Percentiles rank a stretch among this genome's conserved stretches.
Evolutionary conservation across 768 basidiomycete genomes (phyloP).

Genomic region (Boletus barrowsii): DNA sequence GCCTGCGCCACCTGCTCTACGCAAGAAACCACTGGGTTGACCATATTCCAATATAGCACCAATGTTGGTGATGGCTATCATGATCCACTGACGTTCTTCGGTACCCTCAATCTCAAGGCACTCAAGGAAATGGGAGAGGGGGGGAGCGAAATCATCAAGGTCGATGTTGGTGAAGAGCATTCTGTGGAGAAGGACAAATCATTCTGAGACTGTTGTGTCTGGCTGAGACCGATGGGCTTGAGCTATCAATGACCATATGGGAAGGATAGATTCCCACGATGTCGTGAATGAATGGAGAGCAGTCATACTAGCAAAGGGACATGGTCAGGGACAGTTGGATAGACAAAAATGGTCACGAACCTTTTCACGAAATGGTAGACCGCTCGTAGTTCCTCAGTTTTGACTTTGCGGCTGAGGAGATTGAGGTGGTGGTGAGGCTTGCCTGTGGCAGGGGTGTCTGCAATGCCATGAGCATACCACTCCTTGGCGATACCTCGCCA

Average conservation of each 20-base stretch:
- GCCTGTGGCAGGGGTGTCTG: slow-evolving; percentile 89
- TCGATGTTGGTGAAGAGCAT: slow-evolving; percentile 97
- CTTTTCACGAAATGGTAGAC: slow-evolving; percentile 96
- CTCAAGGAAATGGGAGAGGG: slow-evolving; percentile 82
- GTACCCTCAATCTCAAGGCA: slow-evolving; percentile 79
- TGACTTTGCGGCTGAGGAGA: slow-evolving; percentile 77
- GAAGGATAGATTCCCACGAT: slow-evolving; percentile 85
- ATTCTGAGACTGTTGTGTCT: slow-evolving; percentile 68
- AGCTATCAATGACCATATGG: slow-evolving; percentile 77
- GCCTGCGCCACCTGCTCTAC: slow-evolving; percentile 52
- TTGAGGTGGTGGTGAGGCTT: slow-evolving; percentile 94
- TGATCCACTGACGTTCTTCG: slow-evolving; percentile 89
- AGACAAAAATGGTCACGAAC: slow-evolving; percentile 39
- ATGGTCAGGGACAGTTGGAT: slow-evolving; percentile 2
- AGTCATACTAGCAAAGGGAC: slow-evolving; percentile 63
- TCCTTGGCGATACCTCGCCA: slow-evolving; percentile 89
- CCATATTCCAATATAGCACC: slow-evolving; percentile 87
- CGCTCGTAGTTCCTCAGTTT: slow-evolving; percentile 76
- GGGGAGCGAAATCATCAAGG: slow-evolving; percentile 84
- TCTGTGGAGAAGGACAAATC: slow-evolving; percentile 91
- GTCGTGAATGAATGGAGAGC: slow-evolving; percentile 83
- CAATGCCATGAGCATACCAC: slow-evolving; percentile 88
- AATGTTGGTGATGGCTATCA: slow-evolving; percentile 91
- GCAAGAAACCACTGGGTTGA: slow-evolving; percentile 63
- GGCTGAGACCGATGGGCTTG: slow-evolving; percentile 65